A percentile compares a stretch with the other conserved stretches of the same genome.
Evolutionary conservation across 225 moss, liverwort and hornwort species (phyloP).

Genomic region (Bryum argenteum): DNA sequence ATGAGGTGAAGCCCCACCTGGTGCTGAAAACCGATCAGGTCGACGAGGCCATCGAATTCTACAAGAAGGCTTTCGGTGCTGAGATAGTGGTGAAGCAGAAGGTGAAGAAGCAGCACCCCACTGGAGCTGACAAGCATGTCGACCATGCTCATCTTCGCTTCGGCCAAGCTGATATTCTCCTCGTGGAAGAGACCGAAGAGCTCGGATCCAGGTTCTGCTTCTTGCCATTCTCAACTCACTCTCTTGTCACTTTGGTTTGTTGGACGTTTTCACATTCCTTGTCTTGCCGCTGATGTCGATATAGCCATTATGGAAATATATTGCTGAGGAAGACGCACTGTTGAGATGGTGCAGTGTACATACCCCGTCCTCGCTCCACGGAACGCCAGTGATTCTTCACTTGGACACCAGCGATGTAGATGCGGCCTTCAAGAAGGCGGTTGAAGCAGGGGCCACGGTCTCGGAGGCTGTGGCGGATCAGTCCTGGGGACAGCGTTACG

Average conservation of each 20-base stretch:
- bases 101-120: constrained; percentile 64
- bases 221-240: background rate
- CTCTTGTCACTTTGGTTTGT: background rate
- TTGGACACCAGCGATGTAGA: constrained; percentile 62
- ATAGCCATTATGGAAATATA: too few species aligned
- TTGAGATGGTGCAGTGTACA: constrained; percentile 39
- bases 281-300: too few species aligned
- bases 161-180: constrained; percentile 51
- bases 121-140: constrained; percentile 35
- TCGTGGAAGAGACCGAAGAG: constrained; percentile 62
- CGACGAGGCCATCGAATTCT: constrained; percentile 60
- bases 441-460: constrained; percentile 60
- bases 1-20: constrained; percentile 57
- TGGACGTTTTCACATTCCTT: too few species aligned
- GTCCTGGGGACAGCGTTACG: constrained; percentile 71
- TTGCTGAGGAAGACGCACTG: background rate
- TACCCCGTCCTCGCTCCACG: constrained; percentile 44
- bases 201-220: constrained; percentile 40
- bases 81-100: constrained; percentile 56
- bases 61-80: constrained; percentile 68
- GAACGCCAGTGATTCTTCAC: constrained; percentile 58
- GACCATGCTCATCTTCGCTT: constrained; percentile 66
- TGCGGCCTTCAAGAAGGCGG: constrained; percentile 59
- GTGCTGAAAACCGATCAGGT: constrained; percentile 55
- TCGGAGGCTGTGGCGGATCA: constrained; percentile 57